These are phyloP conservation scores for Suillus luteus DNA, from an alignment of 768 basidiomycete species.

Conservation along the genomic window DNA sequence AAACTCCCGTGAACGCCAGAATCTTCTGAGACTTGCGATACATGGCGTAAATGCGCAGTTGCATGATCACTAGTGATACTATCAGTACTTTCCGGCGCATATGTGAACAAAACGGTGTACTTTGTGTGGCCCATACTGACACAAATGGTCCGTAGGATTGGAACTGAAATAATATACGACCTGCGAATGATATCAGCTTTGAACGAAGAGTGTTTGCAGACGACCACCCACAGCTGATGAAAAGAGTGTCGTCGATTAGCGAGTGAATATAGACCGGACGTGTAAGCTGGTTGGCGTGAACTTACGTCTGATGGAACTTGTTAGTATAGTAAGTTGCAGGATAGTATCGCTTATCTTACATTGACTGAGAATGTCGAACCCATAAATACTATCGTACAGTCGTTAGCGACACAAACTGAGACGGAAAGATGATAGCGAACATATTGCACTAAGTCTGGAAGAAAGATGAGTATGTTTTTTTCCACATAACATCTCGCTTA, in stretches of 20 bases:
- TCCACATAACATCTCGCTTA: neutral
- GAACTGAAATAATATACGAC: slow-evolving; percentile 13
- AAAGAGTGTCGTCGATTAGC: neutral
- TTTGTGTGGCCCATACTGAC: slow-evolving; percentile 14
- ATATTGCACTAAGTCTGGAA: slow-evolving; percentile 12
- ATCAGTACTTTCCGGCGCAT: neutral
- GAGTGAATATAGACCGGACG: neutral
- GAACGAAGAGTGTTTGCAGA: neutral
- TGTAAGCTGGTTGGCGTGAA: neutral
- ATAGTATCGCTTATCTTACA: neutral
- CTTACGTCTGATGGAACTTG: slow-evolving; percentile 10
- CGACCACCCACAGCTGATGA: neutral
- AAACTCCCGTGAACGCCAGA: slow-evolving; percentile 1
- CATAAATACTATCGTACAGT: slow-evolving; percentile 10
- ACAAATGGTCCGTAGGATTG: slow-evolving; percentile 15
- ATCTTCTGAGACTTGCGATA: slow-evolving; percentile 15
- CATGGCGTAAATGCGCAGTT: slow-evolving; percentile 16
- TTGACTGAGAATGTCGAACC: slow-evolving; percentile 11
- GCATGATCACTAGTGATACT: slow-evolving; percentile 12
- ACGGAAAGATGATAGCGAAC: slow-evolving; percentile 5
- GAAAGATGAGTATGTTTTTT: neutral
- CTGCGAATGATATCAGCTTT: slow-evolving; percentile 1
- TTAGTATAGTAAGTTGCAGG: neutral
- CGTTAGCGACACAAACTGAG: neutral
- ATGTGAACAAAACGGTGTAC: neutral